These are phyloP conservation scores for Camelina laxa DNA, from an alignment of 345 rosid genomes.

Conservation along the genomic window DNA sequence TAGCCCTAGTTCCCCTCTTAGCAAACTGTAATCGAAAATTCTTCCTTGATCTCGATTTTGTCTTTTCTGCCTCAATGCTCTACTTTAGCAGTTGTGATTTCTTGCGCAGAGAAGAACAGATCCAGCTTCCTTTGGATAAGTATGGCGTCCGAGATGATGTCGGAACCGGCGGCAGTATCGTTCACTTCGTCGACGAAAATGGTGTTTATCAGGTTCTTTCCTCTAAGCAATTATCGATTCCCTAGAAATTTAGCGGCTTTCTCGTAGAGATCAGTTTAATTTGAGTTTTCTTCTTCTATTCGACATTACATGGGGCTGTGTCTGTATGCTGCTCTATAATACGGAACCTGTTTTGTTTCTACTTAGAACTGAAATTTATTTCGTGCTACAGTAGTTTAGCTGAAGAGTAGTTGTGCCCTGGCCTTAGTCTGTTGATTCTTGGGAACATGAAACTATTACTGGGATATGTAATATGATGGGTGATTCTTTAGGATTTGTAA, in stretches of 20 bases:
- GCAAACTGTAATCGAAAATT: slow-evolving; percentile 49
- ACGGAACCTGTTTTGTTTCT: not conserved
- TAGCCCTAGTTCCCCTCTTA: slow-evolving; percentile 51
- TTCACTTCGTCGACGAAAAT: slow-evolving; percentile 58
- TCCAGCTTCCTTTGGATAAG: slow-evolving; percentile 58
- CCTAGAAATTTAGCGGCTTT: not conserved
- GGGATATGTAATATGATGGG: not conserved
- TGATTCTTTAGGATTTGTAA: slow-evolving; percentile 5
- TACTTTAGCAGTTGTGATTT: not conserved
- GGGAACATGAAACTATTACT: not conserved
- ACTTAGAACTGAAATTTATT: not conserved
- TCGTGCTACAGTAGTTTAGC: not conserved
- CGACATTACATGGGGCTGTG: not conserved
- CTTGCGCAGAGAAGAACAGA: slow-evolving; percentile 59
- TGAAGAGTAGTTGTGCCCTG: not conserved
- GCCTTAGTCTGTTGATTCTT: not conserved
- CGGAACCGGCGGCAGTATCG: slow-evolving; percentile 51
- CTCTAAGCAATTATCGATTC: not conserved
- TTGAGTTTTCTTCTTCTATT: not conserved
- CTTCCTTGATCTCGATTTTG: slow-evolving; percentile 24
- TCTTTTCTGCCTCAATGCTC: not conserved
- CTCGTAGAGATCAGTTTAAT: not conserved
- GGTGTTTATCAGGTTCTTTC: slow-evolving; percentile 61
- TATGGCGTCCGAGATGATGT: slow-evolving; percentile 53
- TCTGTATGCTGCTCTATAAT: too few species aligned